A percentile compares a stretch with the other conserved stretches of the same genome.
These are phyloP conservation scores for Hydrangea macrophylla DNA, from an alignment of 148 eudicot species.

Conservation along the genomic window DNA sequence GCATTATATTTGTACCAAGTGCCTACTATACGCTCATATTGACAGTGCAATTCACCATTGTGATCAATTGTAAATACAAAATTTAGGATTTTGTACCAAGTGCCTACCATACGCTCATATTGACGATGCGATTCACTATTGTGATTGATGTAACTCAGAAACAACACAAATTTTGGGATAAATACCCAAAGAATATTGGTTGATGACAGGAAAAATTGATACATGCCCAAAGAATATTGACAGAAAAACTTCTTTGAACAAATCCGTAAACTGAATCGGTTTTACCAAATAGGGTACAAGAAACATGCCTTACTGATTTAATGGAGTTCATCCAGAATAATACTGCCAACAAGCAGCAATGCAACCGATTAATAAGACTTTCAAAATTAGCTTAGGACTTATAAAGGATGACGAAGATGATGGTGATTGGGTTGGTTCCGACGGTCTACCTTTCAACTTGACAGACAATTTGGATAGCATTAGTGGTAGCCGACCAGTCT, in stretches of 20 bases:
- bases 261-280: background rate
- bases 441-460: slow-evolving; percentile 62
- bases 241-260: background rate
- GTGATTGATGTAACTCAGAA: slow-evolving; percentile 7
- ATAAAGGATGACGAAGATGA: slow-evolving; percentile 32
- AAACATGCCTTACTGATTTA: slow-evolving; percentile 10
- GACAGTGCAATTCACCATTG: background rate
- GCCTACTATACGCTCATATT: too few species aligned
- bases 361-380: slow-evolving; percentile 61
- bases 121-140: background rate
- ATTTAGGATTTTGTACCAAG: too few species aligned
- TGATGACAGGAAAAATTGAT: slow-evolving; percentile 15
- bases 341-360: slow-evolving; percentile 71
- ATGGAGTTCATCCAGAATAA: slow-evolving; percentile 39
- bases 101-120: too few species aligned
- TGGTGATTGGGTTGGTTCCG: slow-evolving; percentile 34
- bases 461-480: slow-evolving; percentile 50
- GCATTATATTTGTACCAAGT: too few species aligned
- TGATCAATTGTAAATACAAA: slow-evolving; percentile 3
- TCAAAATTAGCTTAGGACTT: slow-evolving; percentile 52
- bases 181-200: background rate
- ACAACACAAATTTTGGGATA: slow-evolving; percentile 17
- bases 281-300: slow-evolving; percentile 9
- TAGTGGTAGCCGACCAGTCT: slow-evolving; percentile 25
- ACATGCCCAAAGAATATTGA: background rate